These are phyloP conservation scores for Lithocarpus polystachyus DNA, from an alignment of 306 rosid species.

Conservation along the genomic window DNA sequence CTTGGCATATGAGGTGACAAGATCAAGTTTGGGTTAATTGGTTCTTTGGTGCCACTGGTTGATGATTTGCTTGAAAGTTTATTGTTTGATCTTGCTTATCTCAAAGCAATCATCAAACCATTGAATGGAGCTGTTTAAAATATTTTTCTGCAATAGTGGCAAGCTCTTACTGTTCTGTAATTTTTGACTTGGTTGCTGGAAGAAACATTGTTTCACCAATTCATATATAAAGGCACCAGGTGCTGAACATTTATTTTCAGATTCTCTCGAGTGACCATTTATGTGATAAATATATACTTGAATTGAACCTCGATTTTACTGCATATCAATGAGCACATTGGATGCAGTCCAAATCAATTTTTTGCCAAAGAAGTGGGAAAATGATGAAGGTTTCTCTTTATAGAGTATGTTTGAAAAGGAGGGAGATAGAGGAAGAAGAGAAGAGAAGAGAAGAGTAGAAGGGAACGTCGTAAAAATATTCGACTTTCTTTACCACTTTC, in stretches of 20 bases:
- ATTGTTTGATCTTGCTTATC: background rate
- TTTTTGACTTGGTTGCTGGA: conserved; percentile 2
- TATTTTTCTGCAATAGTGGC: conserved; percentile 1
- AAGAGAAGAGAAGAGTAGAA: too few relatives aligned
- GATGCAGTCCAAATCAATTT: too few relatives aligned
- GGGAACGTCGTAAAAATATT: too few relatives aligned
- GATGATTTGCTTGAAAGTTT: conserved; percentile 6
- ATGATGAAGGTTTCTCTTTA: too few relatives aligned
- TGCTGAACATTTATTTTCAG: background rate
- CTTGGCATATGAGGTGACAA: conserved; percentile 90
- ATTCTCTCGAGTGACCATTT: background rate
- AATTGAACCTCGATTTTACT: too few relatives aligned
- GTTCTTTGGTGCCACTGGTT: conserved; percentile 6
- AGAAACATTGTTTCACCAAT: conserved; percentile 12
- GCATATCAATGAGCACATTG: too few relatives aligned
- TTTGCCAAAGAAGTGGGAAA: too few relatives aligned
- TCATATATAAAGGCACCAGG: background rate
- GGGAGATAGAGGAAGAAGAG: too few relatives aligned
- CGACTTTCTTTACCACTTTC: too few relatives aligned
- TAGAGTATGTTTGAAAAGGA: too few relatives aligned
- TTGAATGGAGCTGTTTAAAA: background rate
- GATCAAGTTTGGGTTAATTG: conserved; percentile 68
- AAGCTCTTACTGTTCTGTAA: background rate
- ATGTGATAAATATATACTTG: background rate
- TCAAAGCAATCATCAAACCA: background rate